A percentile compares a stretch with the other conserved stretches of the same genome.
Conservation (phyloP, 169 alveolate species). For the Eimeria tenella region DNA sequence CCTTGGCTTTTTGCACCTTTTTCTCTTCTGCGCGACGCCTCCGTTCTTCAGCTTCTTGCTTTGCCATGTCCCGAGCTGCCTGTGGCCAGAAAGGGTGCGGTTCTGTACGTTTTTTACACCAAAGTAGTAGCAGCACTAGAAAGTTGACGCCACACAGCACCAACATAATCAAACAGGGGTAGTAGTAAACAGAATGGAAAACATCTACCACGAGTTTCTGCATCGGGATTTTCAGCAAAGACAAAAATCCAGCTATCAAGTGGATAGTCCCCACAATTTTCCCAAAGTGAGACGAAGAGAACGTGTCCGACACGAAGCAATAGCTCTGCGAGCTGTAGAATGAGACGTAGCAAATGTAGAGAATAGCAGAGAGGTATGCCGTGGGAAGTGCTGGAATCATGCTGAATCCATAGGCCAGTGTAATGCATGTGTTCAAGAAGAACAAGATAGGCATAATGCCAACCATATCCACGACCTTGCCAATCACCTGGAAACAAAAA, state of each 20-base stretch:
- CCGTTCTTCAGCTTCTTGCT: conserved; percentile 58
- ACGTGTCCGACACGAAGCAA: conserved; percentile 76
- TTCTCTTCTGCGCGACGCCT: conserved; percentile 35
- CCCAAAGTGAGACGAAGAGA: conserved; percentile 77
- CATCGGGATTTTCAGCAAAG: conserved; percentile 75
- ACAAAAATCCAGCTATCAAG: conserved; percentile 73
- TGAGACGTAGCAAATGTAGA: conserved; percentile 62
- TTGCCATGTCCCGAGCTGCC: conserved; percentile 73
- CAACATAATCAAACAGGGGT: conserved; percentile 74
- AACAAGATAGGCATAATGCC: conserved; percentile 75
- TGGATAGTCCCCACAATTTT: conserved; percentile 75
- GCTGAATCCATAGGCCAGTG: conserved; percentile 67
- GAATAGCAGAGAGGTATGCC: conserved; percentile 68
- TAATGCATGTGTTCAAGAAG: conserved; percentile 65
- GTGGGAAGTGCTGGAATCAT: conserved; percentile 52
- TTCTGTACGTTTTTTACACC: conserved; percentile 39
- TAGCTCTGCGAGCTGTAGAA: conserved; percentile 78
- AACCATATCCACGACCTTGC: conserved; percentile 77
- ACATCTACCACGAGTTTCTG: conserved; percentile 77
- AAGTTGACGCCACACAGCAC: conserved; percentile 72
- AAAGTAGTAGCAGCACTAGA: conserved; percentile 56
- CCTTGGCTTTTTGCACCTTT: conserved; percentile 32
- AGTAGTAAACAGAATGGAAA: conserved; percentile 73
- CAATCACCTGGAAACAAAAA: conserved; percentile 67
- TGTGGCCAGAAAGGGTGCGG: conserved; percentile 80